Base-by-base conservation (phyloP, 2,329 filamentous ascomycete species). In the Chrysoporthe deuterocubensis region DNA sequence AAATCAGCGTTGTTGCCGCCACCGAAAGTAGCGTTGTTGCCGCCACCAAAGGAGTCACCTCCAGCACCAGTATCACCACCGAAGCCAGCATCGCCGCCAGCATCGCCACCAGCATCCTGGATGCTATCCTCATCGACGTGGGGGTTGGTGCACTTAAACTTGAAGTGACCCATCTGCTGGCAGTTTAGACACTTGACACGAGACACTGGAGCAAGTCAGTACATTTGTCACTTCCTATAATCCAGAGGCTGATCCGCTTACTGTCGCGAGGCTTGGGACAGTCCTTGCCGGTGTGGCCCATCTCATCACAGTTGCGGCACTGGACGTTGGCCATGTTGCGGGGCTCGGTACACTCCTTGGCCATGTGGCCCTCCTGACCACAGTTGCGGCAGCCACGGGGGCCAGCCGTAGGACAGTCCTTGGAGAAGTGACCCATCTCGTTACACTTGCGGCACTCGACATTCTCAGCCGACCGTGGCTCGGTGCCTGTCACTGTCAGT, bases 371-470 rank as follows among this genome's bases (percentile, higher is more conserved):
- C 68, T 82, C 81, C 71, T 87, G 82, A 18, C 86, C 81, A 70
- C 90, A 92, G 76, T 85, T 80, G 70, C 85, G 86, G 79, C 87
- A 89, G 40, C 76, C 81, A 75, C 83, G 75, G 71, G 82, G 81
- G 75, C 84, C 80, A 68, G 86, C 85, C 67, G 83, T 88, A 40
- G 90, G 88, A 74, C 89, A 92, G 73, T 91, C 89, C 52, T 82
- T 82, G 44, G 84, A 82, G 73, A 88, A 88, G 73, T 92, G 89
- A 2, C 89, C 89, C 66, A 78, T 86, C 78, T 89, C 81, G 52
- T 82, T 81, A 74, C 89, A 91, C 76, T 87, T 90, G 73, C 85
- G 87, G 75, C 89, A 92, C 75, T 91, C 88, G 1, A 91, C 84
- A 64, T 84, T 84, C 40, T 83, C 85, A 40, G 87, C 84, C 70